phyloP scores from a whole-genome alignment of 108 stramenopile species.

The Cyclotella cryptica region DNA sequence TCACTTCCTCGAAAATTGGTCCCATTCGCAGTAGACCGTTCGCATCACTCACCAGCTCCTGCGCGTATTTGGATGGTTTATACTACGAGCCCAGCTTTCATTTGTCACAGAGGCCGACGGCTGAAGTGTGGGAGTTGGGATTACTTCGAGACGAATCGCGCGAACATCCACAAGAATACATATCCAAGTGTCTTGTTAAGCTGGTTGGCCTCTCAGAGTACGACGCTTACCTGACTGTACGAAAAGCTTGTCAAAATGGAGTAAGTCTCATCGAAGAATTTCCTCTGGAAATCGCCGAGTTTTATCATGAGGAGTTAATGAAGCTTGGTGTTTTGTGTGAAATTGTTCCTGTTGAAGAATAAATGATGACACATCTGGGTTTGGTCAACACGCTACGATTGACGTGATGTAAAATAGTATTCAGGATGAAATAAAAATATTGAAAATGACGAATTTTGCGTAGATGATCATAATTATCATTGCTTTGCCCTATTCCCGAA shows the following conservation, averaged over 20 bases:
- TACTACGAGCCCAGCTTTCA: constrained; percentile 1
- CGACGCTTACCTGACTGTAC: not conserved
- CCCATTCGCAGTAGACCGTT: not conserved
- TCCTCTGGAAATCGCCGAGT: not conserved
- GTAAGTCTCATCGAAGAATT: constrained; percentile 5
- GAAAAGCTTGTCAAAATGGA: not conserved
- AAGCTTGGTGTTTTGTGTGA: not conserved
- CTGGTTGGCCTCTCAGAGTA: not conserved
- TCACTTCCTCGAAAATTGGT: not conserved
- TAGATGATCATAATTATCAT: too few species aligned
- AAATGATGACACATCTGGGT: too few species aligned
- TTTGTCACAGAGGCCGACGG: not conserved
- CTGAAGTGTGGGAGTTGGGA: constrained; percentile 4
- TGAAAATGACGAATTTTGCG: too few species aligned
- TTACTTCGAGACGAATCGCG: not conserved
- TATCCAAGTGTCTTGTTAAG: not conserved
- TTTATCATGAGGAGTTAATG: not conserved
- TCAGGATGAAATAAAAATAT: too few species aligned
- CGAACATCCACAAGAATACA: not conserved
- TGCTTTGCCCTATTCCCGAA: too few species aligned
- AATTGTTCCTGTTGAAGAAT: not conserved
- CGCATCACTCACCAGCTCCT: too few species aligned
- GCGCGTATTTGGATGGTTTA: constrained; percentile 1
- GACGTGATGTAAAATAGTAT: too few species aligned
- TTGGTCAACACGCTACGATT: too few species aligned